Base-by-base conservation (phyloP, 192 early-diverging fungal species). In the Linnemannia elongata region DNA sequence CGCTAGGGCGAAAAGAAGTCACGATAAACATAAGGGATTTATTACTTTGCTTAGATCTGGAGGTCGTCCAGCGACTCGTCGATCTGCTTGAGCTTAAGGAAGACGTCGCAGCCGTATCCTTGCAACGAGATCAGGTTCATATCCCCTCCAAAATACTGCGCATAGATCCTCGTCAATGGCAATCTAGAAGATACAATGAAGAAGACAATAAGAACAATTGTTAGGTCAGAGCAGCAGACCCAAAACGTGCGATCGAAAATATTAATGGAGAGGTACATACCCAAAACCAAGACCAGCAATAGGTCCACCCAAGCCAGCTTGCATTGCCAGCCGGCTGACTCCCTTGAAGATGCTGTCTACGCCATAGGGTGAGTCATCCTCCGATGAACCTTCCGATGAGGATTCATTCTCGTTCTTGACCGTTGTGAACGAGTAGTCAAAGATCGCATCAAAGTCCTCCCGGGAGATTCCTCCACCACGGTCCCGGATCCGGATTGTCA, bases 341-440 rank as follows among this genome's bases (percentile, higher is more conserved):
- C 93, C 90, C 39, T 93, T 91, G 85, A 99, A 95, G 60, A 96
- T 94, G 63, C 90, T 91, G 36, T 88, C 88, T 0, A 82, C 80
- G 18, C 80, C 80, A 45, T 82, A 82, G 17, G 85, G 85, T 12
- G 85, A 81, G 60, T 87, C 79, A 5, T 87, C 79, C 1, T 54
- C 68, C 0, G 70, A 71, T 22, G 79, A 75, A 39, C 75, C 79
- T 30, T 80, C 78, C 44, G 69, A 89, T 82, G 27, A 60, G 2
- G 30, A 60, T 0, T 96, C 76, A 66, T 93, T 91, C 41, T 90
- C 89, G 44, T 93, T 92, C 69, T 94, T 91, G 27, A 97, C 96
- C 6, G 97, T 97, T 17, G 98, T 97, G 89, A 94, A 98, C 6
- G 95, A 96, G 88, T 98, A 99, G 75, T 99, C 97, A 91, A 97